These are phyloP conservation scores for Pelargonium fulgidum DNA, from an alignment of 441 rosid species.

Conservation along the genomic window DNA sequence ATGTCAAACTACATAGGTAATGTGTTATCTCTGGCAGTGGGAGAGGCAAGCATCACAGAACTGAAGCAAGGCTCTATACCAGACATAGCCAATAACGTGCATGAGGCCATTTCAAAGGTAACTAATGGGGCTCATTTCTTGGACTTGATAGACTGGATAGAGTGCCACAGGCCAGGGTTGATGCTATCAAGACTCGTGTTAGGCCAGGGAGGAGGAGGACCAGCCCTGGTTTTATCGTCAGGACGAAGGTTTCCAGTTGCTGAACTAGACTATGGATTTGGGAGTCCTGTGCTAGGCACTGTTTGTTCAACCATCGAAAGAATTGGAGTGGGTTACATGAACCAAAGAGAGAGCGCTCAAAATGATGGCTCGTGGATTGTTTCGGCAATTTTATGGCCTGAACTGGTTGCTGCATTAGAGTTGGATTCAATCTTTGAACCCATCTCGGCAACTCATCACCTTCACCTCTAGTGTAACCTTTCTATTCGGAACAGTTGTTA, in stretches of 20 bases:
- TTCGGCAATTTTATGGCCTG: slow-evolving; percentile 73
- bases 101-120: slow-evolving; percentile 46
- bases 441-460: slow-evolving; percentile 49
- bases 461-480: slow-evolving; percentile 28
- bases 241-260: slow-evolving; percentile 65
- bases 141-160: slow-evolving; percentile 81
- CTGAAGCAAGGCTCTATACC: slow-evolving; percentile 45
- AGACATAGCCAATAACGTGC: slow-evolving; percentile 50
- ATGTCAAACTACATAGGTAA: slow-evolving; percentile 69
- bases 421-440: slow-evolving; percentile 70
- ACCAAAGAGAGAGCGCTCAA: slow-evolving; percentile 68
- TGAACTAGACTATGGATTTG: slow-evolving; percentile 73
- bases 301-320: slow-evolving; percentile 54
- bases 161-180: slow-evolving; percentile 79
- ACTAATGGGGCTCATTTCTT: slow-evolving; percentile 55
- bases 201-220: slow-evolving; percentile 75
- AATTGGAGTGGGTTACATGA: slow-evolving; percentile 66
- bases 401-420: slow-evolving; percentile 59
- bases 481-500: not conserved
- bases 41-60: slow-evolving; percentile 46
- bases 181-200: slow-evolving; percentile 57
- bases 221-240: slow-evolving; percentile 64
- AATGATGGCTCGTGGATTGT: slow-evolving; percentile 71
- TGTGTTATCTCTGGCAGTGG: slow-evolving; percentile 55
- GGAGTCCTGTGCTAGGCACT: slow-evolving; percentile 62